These are phyloP conservation scores for Colletotrichum kahawae DNA, from an alignment of 2,329 filamentous ascomycete species.

Conservation along the genomic window DNA sequence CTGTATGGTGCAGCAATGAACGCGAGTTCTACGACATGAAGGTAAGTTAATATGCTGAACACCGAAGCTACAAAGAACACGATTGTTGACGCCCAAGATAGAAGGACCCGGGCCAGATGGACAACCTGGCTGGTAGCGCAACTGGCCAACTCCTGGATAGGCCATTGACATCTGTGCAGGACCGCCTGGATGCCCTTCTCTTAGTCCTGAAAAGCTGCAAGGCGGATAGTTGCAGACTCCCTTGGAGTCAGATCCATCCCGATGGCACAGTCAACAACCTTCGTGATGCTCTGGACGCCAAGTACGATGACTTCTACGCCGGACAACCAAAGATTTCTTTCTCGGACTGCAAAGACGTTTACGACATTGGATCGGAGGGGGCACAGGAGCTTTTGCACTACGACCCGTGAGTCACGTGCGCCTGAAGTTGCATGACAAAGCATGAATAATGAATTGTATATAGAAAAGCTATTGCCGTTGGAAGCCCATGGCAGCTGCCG, in stretches of 20 bases:
- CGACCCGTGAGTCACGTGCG: not conserved
- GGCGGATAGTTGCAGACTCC: constrained; percentile 54
- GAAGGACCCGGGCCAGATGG: constrained; percentile 57
- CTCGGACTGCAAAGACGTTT: constrained; percentile 58
- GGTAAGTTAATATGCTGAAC: constrained; percentile 35
- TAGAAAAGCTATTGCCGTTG: not conserved
- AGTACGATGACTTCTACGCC: constrained; percentile 59
- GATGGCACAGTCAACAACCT: constrained; percentile 55
- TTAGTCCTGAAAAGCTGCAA: constrained; percentile 67
- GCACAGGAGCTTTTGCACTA: constrained; percentile 38
- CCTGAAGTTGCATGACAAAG: not conserved
- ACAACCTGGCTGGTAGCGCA: constrained; percentile 41
- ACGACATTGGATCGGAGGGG: constrained; percentile 61
- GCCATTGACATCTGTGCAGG: constrained; percentile 44
- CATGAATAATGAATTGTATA: not conserved
- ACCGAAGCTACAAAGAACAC: not conserved
- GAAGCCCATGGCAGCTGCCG: too few species aligned
- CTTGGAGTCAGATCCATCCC: constrained; percentile 64
- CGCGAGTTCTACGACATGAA: constrained; percentile 69
- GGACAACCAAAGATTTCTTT: constrained; percentile 55
- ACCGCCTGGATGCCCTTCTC: constrained; percentile 62
- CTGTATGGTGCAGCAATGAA: constrained; percentile 73
- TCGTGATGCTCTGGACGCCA: constrained; percentile 50
- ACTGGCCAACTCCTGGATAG: constrained; percentile 31
- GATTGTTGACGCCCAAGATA: constrained; percentile 25